Percentiles rank a stretch among this genome's conserved stretches.
phyloP scores from a whole-genome alignment of 495 filamentous ascomycete genomes.

The Lasiosphaeria ovina region DNA sequence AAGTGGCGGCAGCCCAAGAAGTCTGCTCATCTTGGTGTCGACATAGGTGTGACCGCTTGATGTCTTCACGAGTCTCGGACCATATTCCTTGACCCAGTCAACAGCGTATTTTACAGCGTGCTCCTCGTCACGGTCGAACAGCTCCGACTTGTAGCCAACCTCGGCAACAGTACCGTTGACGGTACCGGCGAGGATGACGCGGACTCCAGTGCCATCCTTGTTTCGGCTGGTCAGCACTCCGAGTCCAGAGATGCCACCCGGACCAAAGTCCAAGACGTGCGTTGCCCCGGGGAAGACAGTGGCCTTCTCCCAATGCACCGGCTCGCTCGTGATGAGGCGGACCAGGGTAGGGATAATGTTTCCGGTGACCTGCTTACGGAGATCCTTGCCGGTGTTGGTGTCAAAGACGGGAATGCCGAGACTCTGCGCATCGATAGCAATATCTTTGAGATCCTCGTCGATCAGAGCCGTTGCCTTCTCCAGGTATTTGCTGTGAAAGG shows the following conservation, averaged over 20 bases:
- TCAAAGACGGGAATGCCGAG: constrained; percentile 82
- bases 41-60: constrained; percentile 84
- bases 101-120: constrained; percentile 91
- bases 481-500: constrained; percentile 96
- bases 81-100: constrained; percentile 98
- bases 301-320: constrained; percentile 92
- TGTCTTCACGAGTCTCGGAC: constrained; percentile 82
- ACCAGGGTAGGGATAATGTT: constrained; percentile 77
- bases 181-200: constrained; percentile 87
- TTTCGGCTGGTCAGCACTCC: constrained; percentile 97
- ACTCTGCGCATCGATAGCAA: constrained; percentile 64
- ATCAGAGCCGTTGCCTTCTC: constrained; percentile 74
- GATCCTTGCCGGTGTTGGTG: constrained; percentile 80
- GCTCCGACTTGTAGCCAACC: constrained; percentile 93
- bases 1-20: constrained; percentile 84
- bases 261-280: constrained; percentile 94
- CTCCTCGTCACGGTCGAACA: constrained; percentile 92
- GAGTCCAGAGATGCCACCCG: constrained; percentile 92
- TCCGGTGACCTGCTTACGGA: constrained; percentile 59
- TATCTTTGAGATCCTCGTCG: constrained; percentile 78
- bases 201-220: constrained; percentile 96
- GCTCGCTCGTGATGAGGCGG: constrained; percentile 88
- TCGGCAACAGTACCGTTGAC: constrained; percentile 86
- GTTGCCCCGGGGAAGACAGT: constrained; percentile 86
- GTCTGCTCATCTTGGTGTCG: constrained; percentile 95